A percentile compares a stretch with the other conserved stretches of the same genome.
phyloP scores from a whole-genome alignment of 495 filamentous ascomycete genomes.

The Aspergillus bridgeri region DNA sequence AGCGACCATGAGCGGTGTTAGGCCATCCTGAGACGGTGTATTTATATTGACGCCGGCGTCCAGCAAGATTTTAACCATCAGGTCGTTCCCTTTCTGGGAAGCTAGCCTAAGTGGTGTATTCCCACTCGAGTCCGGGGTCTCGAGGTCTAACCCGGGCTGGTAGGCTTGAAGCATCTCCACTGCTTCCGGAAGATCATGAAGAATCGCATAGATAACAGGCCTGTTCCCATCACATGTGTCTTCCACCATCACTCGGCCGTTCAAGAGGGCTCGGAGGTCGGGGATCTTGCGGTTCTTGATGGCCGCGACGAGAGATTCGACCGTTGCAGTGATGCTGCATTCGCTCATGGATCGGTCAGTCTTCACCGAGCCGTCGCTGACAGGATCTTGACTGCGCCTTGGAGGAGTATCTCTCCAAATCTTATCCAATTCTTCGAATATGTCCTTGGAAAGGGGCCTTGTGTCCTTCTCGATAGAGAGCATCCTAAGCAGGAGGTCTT shows the following conservation, averaged over 20 bases:
- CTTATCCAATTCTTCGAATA: not conserved
- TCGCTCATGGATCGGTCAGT: not conserved
- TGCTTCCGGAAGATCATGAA: not conserved
- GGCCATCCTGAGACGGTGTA: not conserved
- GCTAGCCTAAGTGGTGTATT: conserved; percentile 9
- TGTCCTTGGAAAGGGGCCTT: not conserved
- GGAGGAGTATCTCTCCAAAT: not conserved
- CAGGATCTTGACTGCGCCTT: not conserved
- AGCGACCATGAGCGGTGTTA: conserved; percentile 17
- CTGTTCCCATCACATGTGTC: not conserved
- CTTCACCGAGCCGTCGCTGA: not conserved
- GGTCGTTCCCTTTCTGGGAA: not conserved
- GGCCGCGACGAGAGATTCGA: not conserved
- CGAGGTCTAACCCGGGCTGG: not conserved
- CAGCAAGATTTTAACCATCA: conserved; percentile 8
- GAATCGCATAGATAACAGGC: conserved; percentile 5
- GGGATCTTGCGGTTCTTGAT: not conserved
- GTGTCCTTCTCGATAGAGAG: conserved; percentile 1
- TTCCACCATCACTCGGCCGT: not conserved
- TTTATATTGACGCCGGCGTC: conserved; percentile 16
- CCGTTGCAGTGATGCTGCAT: not conserved
- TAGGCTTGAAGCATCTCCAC: not conserved
- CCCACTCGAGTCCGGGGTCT: not conserved
- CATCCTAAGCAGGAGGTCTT: not conserved
- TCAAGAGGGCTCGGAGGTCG: not conserved